A percentile compares a stretch with the other conserved stretches of the same genome.
phyloP scores from a whole-genome alignment of 352 stramenopile genomes.

The Globisporangium barbulae region DNA sequence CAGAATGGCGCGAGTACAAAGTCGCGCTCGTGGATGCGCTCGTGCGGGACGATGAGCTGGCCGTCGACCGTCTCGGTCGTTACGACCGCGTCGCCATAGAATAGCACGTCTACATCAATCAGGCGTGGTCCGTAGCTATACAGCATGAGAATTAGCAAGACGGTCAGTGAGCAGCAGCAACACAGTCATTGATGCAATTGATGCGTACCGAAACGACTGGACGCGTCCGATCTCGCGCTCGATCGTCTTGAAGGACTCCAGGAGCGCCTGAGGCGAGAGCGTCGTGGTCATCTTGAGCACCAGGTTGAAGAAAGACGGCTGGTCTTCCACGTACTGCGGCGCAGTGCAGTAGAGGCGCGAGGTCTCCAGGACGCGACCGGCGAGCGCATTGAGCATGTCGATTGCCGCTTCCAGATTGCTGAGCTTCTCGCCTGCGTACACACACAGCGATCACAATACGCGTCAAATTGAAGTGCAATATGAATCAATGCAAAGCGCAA shows the following conservation, averaged over 20 bases:
- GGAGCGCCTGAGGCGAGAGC: constrained; percentile 69
- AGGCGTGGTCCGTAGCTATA: constrained; percentile 88
- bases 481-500: neutral
- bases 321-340: constrained; percentile 94
- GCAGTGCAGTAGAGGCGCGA: constrained; percentile 92
- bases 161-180: neutral
- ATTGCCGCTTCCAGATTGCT: constrained; percentile 63
- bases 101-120: constrained; percentile 96
- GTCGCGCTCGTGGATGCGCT: constrained; percentile 91
- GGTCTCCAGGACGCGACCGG: constrained; percentile 62
- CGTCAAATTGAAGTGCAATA: neutral
- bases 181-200: neutral
- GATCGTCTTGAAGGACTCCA: constrained; percentile 87
- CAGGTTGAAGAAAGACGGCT: constrained; percentile 95
- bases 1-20: constrained; percentile 97
- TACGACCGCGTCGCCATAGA: constrained; percentile 84
- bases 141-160: neutral
- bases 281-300: constrained; percentile 86
- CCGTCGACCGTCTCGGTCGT: constrained; percentile 60
- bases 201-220: constrained; percentile 41
- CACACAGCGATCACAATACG: neutral
- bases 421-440: constrained; percentile 58
- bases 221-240: constrained; percentile 88
- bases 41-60: constrained; percentile 93
- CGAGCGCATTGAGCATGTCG: constrained; percentile 40